Evolutionary conservation across 306 rosid genomes (phyloP).

Genomic region (Biancaea sappan): DNA sequence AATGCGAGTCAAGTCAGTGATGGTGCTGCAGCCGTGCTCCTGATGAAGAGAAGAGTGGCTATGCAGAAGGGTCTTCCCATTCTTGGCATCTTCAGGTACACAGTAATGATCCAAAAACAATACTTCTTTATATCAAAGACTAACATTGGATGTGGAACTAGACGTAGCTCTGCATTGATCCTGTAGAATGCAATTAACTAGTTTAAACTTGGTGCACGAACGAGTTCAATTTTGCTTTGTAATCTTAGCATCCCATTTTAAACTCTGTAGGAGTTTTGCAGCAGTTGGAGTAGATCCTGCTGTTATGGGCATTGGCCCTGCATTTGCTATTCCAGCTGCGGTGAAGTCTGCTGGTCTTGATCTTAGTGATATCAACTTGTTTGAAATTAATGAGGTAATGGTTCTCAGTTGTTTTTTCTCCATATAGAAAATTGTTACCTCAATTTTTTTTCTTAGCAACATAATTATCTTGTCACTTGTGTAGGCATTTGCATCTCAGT

Average conservation of each 20-base stretch:
- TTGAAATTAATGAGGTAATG: conserved; percentile 84
- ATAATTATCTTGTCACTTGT: conserved; percentile 28
- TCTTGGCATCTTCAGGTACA: conserved; percentile 80
- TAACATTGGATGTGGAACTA: conserved; percentile 17
- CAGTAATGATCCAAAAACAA: background rate
- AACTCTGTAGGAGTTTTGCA: conserved; percentile 72
- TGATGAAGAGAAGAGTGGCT: conserved; percentile 88
- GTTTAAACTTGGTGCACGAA: background rate
- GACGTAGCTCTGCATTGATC: background rate
- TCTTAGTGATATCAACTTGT: conserved; percentile 66
- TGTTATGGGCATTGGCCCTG: conserved; percentile 94
- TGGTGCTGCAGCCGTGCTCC: conserved; percentile 95
- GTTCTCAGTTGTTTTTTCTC: background rate
- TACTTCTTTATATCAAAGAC: background rate
- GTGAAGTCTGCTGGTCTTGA: conserved; percentile 90
- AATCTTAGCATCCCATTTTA: conserved; percentile 20
- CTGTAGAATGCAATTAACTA: background rate
- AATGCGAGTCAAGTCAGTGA: conserved; percentile 94
- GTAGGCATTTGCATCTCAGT: conserved; percentile 97
- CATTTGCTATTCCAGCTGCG: conserved; percentile 88
- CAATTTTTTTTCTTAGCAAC: conserved; percentile 12
- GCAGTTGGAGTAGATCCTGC: conserved; percentile 97
- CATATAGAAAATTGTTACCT: background rate
- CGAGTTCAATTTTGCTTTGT: background rate
- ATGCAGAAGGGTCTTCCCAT: conserved; percentile 79